Base-by-base conservation (phyloP, 1,139 yeast genomes). In the Petasospora fabianii region DNA sequence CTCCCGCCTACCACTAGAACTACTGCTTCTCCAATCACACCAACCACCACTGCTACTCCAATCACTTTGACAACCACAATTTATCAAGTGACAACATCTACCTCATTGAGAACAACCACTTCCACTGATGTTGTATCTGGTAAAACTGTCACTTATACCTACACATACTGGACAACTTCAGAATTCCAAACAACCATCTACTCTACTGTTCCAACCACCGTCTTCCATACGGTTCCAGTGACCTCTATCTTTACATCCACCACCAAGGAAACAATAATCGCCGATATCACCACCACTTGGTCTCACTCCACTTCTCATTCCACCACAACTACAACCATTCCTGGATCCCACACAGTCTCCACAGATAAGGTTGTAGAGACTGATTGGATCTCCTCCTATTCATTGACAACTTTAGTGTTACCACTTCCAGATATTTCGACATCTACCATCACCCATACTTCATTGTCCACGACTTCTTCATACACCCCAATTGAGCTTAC, bases 361-460 rank as follows among this genome's bases (percentile, higher is more conserved):
- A 17, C 39, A 10, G 28, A 34, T 18, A 7, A 12, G 3, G 28
- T 20, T 10, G 32, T 34, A 3, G 38, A 27, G 8, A 40, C 44
- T 8, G 36, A 32, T 3, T 45, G 41, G 42, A 18, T 38, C 1
- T 30, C 28, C 6, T 27, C 44, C 1, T 8, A 20, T 2, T 22
- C 38, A 3, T 30, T 34, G 12, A 32, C 42, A 13, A 42, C 48
- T 0, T 30, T 49, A 36, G 41, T 44, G 3, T 26, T 49, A 6
- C 53, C 53, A 11, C 21, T 49, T 12, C 42, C 50, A 27, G 32
- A 33, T 11, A 36, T 32, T 16, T 33, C 42, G 1, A 18, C 43
- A 4, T 31, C 27, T 3, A 35, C 46, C 3, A 22, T 30, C 5
- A 36, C 47, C 1, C 27, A 28, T 11, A 34, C 44, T 1, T 12